Percentiles rank a stretch among this genome's conserved stretches.
Conservation (phyloP, 2,329 filamentous ascomycete genomes). For the Penicillium fuscoglaucum region DNA sequence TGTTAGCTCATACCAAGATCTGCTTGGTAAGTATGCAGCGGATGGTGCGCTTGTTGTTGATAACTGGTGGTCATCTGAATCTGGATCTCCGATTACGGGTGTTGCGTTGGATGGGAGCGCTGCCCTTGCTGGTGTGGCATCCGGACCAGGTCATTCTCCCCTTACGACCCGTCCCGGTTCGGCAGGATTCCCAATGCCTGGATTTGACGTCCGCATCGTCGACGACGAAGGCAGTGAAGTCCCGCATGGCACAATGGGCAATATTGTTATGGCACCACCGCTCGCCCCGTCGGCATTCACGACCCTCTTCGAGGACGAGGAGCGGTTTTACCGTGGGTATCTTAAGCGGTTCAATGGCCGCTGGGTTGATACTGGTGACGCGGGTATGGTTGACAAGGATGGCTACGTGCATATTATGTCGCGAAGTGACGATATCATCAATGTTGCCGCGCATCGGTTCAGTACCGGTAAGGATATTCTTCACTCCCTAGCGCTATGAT, state of each 20-base stretch:
- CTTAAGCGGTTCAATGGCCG: constrained; percentile 75
- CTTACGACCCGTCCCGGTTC: constrained; percentile 75
- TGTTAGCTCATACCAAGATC: constrained; percentile 73
- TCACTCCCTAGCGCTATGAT: neutral
- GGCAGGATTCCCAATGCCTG: constrained; percentile 87
- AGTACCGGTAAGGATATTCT: constrained; percentile 66
- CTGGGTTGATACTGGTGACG: constrained; percentile 91
- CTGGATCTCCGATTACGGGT: constrained; percentile 67
- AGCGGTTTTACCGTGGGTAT: constrained; percentile 82
- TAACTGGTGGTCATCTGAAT: constrained; percentile 75
- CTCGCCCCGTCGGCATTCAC: constrained; percentile 84
- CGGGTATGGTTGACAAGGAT: constrained; percentile 78
- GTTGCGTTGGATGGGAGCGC: constrained; percentile 64
- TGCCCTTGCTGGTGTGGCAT: constrained; percentile 43
- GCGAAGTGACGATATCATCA: constrained; percentile 81
- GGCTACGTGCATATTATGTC: constrained; percentile 65
- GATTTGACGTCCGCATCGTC: constrained; percentile 83
- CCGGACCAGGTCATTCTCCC: constrained; percentile 38
- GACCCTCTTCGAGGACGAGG: constrained; percentile 81
- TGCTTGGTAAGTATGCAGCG: constrained; percentile 67
- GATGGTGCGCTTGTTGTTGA: constrained; percentile 64
- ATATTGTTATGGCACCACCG: constrained; percentile 81
- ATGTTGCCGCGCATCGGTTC: constrained; percentile 90
- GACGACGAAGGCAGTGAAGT: constrained; percentile 76
- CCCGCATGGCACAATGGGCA: constrained; percentile 75